Base-by-base conservation (phyloP, 805 yeast species). In the Danielia oregonensis region DNA sequence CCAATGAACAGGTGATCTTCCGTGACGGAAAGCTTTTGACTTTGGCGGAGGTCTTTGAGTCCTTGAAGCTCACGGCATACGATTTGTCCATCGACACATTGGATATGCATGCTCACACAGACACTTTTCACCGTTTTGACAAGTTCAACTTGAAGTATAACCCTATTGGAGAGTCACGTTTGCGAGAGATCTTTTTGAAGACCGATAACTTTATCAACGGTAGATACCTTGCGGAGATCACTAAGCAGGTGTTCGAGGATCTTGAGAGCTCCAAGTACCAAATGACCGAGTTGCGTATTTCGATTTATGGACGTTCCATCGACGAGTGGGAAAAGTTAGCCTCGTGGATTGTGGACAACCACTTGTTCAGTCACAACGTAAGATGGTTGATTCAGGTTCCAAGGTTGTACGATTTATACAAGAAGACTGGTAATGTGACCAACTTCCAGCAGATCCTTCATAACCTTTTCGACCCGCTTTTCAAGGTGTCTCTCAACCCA, bases 51-150 rank as follows among this genome's bases (percentile, higher is more conserved):
- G 99, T 93, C 30, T 93, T 93, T 63, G 76, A 88, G 54, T 88
- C 97, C 24, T 73, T 93, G 58, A 81, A 86, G 36, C 72, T 93
- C 40, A 82, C 96, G 0, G 97, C 97, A 2, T 93, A 94, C 56
- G 98, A 93, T 56, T 70, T 93, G 39, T 84, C 95, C 38, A 93
- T 93, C 51, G 99, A 93, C 54, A 94, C 98, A 2, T 72, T 93
- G 47, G 99, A 93, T 62, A 93, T 93, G 99, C 99, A 93, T 62
- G 99, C 99, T 4, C 98, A 93, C 60, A 85, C 89, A 45, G 99
- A 93, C 54, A 85, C 97, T 1, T 93, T 93, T 74, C 99, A 93
- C 61, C 75, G 99, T 51, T 93, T 93, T 55, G 99, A 93, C 63
- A 93, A 93, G 63, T 93, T 93, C 73, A 93, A 93, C 59, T 72